Evolutionary conservation across 352 stramenopile genomes (phyloP).

Genomic region (Thalassiosira mediterranea): DNA sequence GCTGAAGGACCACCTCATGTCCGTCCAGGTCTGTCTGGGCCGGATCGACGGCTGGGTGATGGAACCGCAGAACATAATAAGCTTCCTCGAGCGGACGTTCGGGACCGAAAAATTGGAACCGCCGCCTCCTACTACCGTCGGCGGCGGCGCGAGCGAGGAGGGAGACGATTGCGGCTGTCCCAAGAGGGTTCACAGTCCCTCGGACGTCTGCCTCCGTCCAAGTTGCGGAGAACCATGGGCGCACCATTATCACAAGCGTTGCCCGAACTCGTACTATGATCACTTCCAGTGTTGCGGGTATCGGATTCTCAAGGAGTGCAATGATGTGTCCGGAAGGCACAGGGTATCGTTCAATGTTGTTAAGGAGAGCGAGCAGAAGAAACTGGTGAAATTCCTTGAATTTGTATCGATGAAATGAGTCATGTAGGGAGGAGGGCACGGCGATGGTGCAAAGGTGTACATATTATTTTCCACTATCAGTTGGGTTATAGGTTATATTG

Average conservation of each 20-base stretch:
- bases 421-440: background rate
- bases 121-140: background rate
- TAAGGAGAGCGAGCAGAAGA: background rate
- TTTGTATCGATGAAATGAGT: constrained; percentile 4
- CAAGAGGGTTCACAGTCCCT: background rate
- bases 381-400: constrained; percentile 8
- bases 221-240: no score
- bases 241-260: no score
- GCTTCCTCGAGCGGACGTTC: constrained; percentile 25
- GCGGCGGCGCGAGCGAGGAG: background rate
- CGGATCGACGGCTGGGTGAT: constrained; percentile 44
- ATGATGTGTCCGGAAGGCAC: background rate
- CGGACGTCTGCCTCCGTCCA: background rate
- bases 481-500: no score
- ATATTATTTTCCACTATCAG: no score
- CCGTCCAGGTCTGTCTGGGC: constrained; percentile 48
- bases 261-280: no score
- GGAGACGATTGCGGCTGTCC: background rate
- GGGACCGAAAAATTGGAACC: background rate
- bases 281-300: background rate
- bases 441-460: no score
- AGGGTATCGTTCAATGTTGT: background rate
- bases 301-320: constrained; percentile 2
- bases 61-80: constrained; percentile 17
- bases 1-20: constrained; percentile 50